Percentiles rank a stretch among this genome's conserved stretches.
phyloP scores from a whole-genome alignment of 228 moss, liverwort and hornwort species.

The Sphagnum fallax region DNA sequence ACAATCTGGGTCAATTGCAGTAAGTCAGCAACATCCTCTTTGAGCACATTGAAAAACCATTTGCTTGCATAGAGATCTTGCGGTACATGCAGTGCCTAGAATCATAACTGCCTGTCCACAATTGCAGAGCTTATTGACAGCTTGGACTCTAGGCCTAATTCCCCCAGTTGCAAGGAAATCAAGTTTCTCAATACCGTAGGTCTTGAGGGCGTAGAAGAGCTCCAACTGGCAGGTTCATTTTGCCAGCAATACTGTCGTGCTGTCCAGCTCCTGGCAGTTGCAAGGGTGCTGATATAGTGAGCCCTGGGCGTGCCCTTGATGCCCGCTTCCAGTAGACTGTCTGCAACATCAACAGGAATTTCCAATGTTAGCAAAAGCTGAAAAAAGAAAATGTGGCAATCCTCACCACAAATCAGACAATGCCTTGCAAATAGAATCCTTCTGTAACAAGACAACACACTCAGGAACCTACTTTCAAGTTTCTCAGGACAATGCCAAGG shows the following conservation, averaged over 20 bases:
- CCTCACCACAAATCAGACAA: too few relatives aligned
- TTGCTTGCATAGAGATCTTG: too few relatives aligned
- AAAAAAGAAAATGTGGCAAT: too few relatives aligned
- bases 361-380: not conserved
- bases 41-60: too few relatives aligned
- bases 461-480: not conserved
- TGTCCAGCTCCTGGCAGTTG: not conserved
- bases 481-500: slow-evolving; percentile 8
- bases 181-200: slow-evolving; percentile 7
- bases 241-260: not conserved
- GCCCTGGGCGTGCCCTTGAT: slow-evolving; percentile 13
- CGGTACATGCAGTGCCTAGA: too few relatives aligned
- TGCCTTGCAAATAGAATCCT: too few relatives aligned
- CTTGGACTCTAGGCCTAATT: too few relatives aligned
- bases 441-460: too few relatives aligned
- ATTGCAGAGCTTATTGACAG: too few relatives aligned
- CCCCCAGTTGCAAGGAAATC: too few relatives aligned
- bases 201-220: slow-evolving; percentile 12
- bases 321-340: slow-evolving; percentile 19
- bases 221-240: slow-evolving; percentile 5
- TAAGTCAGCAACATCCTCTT: too few relatives aligned
- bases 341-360: slow-evolving; percentile 1
- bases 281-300: slow-evolving; percentile 9
- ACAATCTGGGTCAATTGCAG: slow-evolving; percentile 2
- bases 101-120: too few relatives aligned